Base-by-base conservation (phyloP, 768 basidiomycete genomes). In the Sistotremastrum suecicum region DNA sequence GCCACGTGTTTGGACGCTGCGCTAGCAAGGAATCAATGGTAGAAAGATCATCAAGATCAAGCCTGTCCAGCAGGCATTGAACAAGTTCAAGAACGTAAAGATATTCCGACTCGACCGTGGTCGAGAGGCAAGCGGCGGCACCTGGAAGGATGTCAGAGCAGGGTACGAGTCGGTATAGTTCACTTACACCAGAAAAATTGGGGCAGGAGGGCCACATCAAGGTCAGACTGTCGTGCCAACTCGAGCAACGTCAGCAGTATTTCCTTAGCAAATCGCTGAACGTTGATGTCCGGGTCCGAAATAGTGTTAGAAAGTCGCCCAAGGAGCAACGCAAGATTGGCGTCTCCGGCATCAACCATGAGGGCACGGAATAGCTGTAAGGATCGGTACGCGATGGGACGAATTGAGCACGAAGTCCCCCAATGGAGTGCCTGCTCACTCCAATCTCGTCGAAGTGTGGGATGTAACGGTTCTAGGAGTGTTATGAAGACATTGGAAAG, bases 361-460 rank as follows among this genome's bases (percentile, higher is more conserved):
- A 95, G 66, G 1, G 83, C 76, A 35, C 88, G 80, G 63, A 87
- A 90, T n/a, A 90, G 68, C 58, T 95, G 91, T 48, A 95, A 67
- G 7, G 90, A 92, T 33, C 90, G 75, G 63, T 85, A 87, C 3
- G 92, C 89, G 12, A 80, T 78, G 36, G 79, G 77, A 41, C 88
- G 78, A 50, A 89, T 87, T 10, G 86, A 83, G 55, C 89, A 94
- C 2, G 80, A 71, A 8, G 88, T 90, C 3, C 87, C 83, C 80
- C 92, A 95, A 31, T 69, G 64, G 47, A 95, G 63, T 7, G 86
- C 83, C 32, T 90, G 52, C 3, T 79, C 79, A 5, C 86, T 88
- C 80, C 92, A 89, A 39, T 74, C 68, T 45, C 81, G 75, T 35
- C 76, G 66, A 32, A 94, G 63, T n/a, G 70, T 66, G 6, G 83